A percentile compares a stretch with the other conserved stretches of the same genome.
phyloP scores from a whole-genome alignment of 75 land plant species.

The Gnetum montanum region DNA sequence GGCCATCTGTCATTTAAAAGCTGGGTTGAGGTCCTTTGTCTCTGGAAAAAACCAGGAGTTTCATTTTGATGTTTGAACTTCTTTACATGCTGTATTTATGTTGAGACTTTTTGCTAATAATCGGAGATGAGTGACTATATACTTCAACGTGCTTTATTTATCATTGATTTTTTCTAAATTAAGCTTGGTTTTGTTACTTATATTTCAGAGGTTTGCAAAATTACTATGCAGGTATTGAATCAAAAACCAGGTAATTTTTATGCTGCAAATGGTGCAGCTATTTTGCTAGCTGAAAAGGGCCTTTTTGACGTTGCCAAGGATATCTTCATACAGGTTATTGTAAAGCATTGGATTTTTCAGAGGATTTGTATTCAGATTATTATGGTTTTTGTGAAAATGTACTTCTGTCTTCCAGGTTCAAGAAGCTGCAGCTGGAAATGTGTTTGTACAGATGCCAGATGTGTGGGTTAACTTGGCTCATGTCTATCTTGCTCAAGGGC shows the following conservation, averaged over 20 bases:
- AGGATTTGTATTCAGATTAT: neutral
- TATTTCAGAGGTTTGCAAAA: no score
- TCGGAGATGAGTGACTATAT: no score
- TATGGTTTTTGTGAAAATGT: neutral
- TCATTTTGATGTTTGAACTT: no score
- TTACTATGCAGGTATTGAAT: conserved; percentile 46
- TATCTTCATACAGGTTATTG: conserved; percentile 75
- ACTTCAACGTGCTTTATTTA: no score
- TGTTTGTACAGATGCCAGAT: conserved; percentile 93
- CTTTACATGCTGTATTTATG: no score
- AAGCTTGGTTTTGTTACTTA: no score
- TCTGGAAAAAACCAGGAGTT: no score
- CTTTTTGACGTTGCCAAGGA: conserved; percentile 92
- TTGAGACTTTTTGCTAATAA: no score
- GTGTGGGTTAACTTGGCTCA: conserved; percentile 98
- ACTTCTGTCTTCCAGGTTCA: conserved; percentile 48
- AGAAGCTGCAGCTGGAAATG: conserved; percentile 94
- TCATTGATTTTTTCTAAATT: no score
- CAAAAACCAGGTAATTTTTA: conserved; percentile 69
- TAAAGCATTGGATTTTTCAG: neutral
- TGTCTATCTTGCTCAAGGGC: conserved; percentile 92
- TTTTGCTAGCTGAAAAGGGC: conserved; percentile 94
- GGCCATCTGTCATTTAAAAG: no score
- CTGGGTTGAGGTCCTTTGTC: no score
- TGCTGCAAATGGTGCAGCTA: conserved; percentile 95